A percentile compares a stretch with the other conserved stretches of the same genome.
Conservation (phyloP, 305 asterid species). For the Rubia balearica region DNA sequence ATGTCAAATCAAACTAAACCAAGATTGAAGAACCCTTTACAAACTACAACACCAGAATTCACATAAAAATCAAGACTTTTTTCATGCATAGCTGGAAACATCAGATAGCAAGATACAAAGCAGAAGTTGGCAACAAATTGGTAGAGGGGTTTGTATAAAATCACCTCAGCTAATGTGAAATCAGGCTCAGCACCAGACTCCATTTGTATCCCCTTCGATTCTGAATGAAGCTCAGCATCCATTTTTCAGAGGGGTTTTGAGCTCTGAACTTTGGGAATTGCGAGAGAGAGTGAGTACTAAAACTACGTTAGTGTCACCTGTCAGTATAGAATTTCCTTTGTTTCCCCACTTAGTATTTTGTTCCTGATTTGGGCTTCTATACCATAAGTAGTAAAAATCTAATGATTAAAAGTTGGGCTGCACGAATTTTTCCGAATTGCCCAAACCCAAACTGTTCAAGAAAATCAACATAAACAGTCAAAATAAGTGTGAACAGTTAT, state of each 20-base stretch:
- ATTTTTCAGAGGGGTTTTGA: slow-evolving; percentile 12
- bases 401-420: background rate
- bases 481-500: no score
- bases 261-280: background rate
- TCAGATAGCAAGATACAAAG: background rate
- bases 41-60: background rate
- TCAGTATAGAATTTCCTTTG: background rate
- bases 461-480: background rate
- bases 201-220: slow-evolving; percentile 23
- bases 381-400: background rate
- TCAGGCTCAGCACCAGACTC: slow-evolving; percentile 22
- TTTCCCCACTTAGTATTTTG: background rate
- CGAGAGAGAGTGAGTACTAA: background rate
- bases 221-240: slow-evolving; percentile 27
- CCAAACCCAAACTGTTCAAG: background rate
- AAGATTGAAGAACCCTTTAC: background rate
- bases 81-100: background rate
- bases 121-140: background rate
- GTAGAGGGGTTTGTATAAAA: background rate
- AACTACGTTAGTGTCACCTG: background rate
- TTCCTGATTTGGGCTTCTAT: background rate
- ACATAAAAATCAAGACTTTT: background rate
- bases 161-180: slow-evolving; percentile 62
- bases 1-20: background rate
- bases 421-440: background rate